phyloP scores from a whole-genome alignment of 495 filamentous ascomycete species.

The Penicillium herquei region DNA sequence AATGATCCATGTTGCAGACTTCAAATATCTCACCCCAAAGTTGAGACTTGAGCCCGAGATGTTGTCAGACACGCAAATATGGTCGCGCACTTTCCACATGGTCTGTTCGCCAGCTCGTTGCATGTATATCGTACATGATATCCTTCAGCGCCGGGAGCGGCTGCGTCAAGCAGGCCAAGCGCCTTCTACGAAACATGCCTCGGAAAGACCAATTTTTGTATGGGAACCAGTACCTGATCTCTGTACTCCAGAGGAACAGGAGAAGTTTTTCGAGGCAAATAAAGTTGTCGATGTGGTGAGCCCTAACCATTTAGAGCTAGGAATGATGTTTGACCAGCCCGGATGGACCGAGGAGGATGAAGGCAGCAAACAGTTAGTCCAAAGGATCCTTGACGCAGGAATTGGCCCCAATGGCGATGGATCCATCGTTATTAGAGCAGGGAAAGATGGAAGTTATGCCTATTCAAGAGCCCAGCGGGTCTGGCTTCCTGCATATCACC shows the following conservation, averaged over 20 bases:
- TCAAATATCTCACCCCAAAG: conserved; percentile 87
- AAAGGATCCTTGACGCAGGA: conserved; percentile 55
- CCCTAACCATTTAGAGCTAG: conserved; percentile 85
- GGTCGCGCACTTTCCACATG: conserved; percentile 78
- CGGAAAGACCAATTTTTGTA: conserved; percentile 66
- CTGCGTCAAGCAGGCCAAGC: conserved; percentile 28
- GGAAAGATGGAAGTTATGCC: conserved; percentile 59
- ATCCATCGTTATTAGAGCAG: conserved; percentile 52
- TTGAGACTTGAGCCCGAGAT: conserved; percentile 65
- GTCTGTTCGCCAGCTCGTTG: conserved; percentile 82
- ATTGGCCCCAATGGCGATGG: conserved; percentile 47
- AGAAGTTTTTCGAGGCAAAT: conserved; percentile 67
- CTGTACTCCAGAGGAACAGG: conserved; percentile 72
- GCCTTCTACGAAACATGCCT: conserved; percentile 21
- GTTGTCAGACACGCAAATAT: conserved; percentile 57
- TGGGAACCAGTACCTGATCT: conserved; percentile 96
- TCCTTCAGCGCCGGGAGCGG: conserved; percentile 49
- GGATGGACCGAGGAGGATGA: conserved; percentile 49
- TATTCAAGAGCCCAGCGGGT: conserved; percentile 34
- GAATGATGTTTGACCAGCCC: conserved; percentile 68
- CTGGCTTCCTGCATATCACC: conserved; percentile 59
- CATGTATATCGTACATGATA: conserved; percentile 63
- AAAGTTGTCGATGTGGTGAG: conserved; percentile 79
- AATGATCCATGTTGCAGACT: conserved; percentile 55
- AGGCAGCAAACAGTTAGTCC: conserved; percentile 50